phyloP scores from a whole-genome alignment of 805 yeast genomes.

The Soucietia sequanensis region DNA sequence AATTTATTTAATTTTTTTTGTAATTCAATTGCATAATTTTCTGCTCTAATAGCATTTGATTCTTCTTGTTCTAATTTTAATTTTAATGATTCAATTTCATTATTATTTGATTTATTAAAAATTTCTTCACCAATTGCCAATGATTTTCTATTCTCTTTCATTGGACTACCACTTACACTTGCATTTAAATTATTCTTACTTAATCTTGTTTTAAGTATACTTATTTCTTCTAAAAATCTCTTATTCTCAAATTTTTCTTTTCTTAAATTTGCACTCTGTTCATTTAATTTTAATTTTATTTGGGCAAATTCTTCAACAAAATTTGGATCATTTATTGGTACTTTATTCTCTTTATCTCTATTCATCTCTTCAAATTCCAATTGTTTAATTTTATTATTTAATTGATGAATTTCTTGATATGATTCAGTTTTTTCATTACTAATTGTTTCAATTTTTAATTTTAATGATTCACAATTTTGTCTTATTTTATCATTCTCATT shows the following conservation, averaged over 20 bases:
- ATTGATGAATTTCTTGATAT: slow-evolving; percentile 5
- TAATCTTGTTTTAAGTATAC: slow-evolving; percentile 59
- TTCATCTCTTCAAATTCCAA: slow-evolving; percentile 5
- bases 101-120: slow-evolving; percentile 13
- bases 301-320: slow-evolving; percentile 45
- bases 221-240: slow-evolving; percentile 54
- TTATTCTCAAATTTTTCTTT: slow-evolving; percentile 46
- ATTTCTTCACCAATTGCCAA: slow-evolving; percentile 33
- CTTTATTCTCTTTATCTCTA: slow-evolving; percentile 24
- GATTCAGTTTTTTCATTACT: slow-evolving; percentile 18
- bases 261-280: slow-evolving; percentile 47
- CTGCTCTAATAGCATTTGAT: slow-evolving; percentile 50
- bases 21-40: slow-evolving; percentile 44
- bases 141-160: slow-evolving; percentile 23
- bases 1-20: slow-evolving; percentile 42
- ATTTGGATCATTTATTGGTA: slow-evolving; percentile 33
- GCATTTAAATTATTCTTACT: slow-evolving; percentile 2
- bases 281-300: slow-evolving; percentile 52
- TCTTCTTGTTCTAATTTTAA: slow-evolving; percentile 52
- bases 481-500: slow-evolving; percentile 46
- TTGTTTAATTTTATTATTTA: slow-evolving; percentile 2
- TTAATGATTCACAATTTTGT: slow-evolving; percentile 24
- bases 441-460: slow-evolving; percentile 20
- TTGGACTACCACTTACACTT: background rate
- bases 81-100: slow-evolving; percentile 51